Conservation (phyloP, 345 rosid species). For the Brassica rapa region DNA sequence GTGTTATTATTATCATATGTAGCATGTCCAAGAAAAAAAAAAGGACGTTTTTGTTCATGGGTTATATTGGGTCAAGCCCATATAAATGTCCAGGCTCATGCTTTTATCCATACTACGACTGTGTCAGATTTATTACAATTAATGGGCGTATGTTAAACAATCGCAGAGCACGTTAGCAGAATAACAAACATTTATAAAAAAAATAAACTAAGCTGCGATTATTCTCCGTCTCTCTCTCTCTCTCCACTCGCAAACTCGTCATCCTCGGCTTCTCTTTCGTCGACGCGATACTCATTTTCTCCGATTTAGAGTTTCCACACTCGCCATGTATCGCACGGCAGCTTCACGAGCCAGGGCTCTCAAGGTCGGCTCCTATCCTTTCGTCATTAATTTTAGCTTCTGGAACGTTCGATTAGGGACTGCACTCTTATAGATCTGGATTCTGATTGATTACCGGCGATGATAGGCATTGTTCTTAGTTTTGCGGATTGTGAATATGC, state of each 20-base stretch:
- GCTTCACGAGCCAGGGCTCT: slow-evolving; percentile 57
- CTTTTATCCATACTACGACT: not conserved
- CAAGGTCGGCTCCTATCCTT: slow-evolving; percentile 45
- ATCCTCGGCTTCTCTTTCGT: slow-evolving; percentile 32
- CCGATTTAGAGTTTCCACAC: slow-evolving; percentile 35
- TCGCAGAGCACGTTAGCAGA: not conserved
- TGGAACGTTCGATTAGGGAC: slow-evolving; percentile 2
- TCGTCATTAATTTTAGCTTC: slow-evolving; percentile 10
- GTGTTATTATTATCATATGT: too few species aligned
- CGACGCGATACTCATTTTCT: slow-evolving; percentile 4
- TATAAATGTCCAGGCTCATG: not conserved
- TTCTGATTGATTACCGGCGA: slow-evolving; percentile 8
- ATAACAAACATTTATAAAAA: not conserved
- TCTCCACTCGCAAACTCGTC: slow-evolving; percentile 5
- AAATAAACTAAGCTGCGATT: not conserved
- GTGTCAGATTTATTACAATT: not conserved
- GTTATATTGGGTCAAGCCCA: not conserved
- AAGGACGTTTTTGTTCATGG: not conserved
- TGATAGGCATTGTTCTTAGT: not conserved
- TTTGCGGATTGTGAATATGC: not conserved
- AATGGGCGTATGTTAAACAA: not conserved
- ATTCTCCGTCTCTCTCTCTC: slow-evolving; percentile 1
- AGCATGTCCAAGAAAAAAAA: too few species aligned
- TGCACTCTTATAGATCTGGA: slow-evolving; percentile 27
- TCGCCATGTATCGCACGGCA: slow-evolving; percentile 58